phyloP scores from a whole-genome alignment of 2,329 filamentous ascomycete species.

The Phaeosphaeriaceae sp. region DNA sequence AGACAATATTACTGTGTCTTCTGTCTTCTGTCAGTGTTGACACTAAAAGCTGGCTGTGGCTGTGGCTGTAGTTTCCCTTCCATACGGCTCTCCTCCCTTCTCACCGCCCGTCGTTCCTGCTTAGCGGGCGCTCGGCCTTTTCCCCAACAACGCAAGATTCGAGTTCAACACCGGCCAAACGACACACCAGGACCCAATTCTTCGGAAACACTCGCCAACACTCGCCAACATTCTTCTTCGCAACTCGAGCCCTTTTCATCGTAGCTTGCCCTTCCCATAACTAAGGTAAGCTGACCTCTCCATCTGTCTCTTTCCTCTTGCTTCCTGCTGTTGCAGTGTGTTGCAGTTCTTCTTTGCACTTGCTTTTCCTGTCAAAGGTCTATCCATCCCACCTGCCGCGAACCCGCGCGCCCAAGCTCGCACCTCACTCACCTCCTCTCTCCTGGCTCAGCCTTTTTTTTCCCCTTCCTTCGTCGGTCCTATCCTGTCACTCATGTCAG shows the following conservation, averaged over 20 bases:
- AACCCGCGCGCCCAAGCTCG: constrained; percentile 22
- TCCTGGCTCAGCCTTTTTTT: constrained; percentile 28
- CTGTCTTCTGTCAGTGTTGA: too few species aligned
- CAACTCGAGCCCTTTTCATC: constrained; percentile 36
- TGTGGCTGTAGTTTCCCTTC: constrained; percentile 2
- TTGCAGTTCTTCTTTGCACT: too few species aligned
- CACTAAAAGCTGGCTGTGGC: too few species aligned
- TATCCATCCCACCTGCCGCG: constrained; percentile 17
- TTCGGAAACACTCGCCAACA: constrained; percentile 35
- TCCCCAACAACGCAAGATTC: constrained; percentile 34
- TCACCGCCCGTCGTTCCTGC: constrained; percentile 33
- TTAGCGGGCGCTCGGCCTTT: constrained; percentile 20
- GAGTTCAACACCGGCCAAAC: constrained; percentile 38
- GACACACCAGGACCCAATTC: constrained; percentile 30
- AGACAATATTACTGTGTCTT: too few species aligned
- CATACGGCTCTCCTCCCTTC: constrained; percentile 40
- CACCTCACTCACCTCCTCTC: too few species aligned
- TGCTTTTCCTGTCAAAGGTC: constrained; percentile 12
- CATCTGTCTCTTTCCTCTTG: too few species aligned
- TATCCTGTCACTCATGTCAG: constrained; percentile 44
- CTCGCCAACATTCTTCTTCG: constrained; percentile 24
- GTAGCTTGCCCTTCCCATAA: constrained; percentile 28
- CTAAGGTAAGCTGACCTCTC: constrained; percentile 34
- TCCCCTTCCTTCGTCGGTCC: constrained; percentile 20
- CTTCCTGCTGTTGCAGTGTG: constrained; percentile 1